Conservation (phyloP, 2,329 filamentous ascomycete species). For the Aureobasidium lini region DNA sequence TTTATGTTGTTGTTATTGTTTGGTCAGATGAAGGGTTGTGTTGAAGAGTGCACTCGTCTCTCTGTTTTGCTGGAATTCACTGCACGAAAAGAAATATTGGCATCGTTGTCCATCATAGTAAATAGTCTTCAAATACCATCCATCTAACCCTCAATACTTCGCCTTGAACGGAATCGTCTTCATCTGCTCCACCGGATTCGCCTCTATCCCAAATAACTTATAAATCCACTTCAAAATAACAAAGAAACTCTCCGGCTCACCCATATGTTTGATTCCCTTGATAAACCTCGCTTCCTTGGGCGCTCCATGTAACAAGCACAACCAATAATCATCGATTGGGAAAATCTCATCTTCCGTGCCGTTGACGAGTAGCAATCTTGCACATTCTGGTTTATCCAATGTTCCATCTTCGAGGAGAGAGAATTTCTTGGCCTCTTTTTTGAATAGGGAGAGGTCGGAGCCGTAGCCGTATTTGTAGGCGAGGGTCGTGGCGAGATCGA, state of each 20-base stretch:
- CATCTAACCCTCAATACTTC: conserved; percentile 29
- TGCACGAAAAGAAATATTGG: too few species aligned
- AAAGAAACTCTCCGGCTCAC: conserved; percentile 43
- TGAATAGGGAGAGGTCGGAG: conserved; percentile 38
- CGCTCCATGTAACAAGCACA: conserved; percentile 45
- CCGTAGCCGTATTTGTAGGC: conserved; percentile 43
- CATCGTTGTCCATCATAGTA: too few species aligned
- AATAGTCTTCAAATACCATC: background rate
- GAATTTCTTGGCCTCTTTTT: conserved; percentile 44
- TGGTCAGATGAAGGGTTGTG: too few species aligned
- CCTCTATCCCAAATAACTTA: conserved; percentile 38
- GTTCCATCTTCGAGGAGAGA: conserved; percentile 50
- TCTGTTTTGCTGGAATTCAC: too few species aligned
- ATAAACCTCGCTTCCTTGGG: conserved; percentile 47
- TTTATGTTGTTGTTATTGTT: too few species aligned
- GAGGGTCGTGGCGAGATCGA: conserved; percentile 47
- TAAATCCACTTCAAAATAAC: conserved; percentile 45
- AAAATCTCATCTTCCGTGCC: conserved; percentile 55
- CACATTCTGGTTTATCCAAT: conserved; percentile 42
- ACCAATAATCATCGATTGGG: conserved; percentile 53
- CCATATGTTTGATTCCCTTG: conserved; percentile 41
- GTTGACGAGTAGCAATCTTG: conserved; percentile 49
- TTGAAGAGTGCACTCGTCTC: too few species aligned
- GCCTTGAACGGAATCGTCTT: conserved; percentile 40
- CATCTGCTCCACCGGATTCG: conserved; percentile 37